Evolutionary conservation across 225 moss, liverwort and hornwort species (phyloP), one percentile per base, ranked within the genome.

Genomic region (Pseudoscleropodium purum): DNA sequence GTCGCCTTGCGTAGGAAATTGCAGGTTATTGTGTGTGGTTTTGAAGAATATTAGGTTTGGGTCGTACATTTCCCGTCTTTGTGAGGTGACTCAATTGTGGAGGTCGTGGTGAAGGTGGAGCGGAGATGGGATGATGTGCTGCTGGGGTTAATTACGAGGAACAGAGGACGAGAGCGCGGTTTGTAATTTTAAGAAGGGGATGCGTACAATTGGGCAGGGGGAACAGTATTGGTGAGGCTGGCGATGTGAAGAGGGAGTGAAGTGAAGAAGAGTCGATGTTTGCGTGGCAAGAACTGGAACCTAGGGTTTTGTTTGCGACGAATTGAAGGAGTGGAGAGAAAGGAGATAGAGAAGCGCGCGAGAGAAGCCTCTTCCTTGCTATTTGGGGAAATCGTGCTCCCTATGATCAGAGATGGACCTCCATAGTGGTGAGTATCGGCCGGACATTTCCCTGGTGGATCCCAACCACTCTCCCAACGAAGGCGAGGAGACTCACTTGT

Each of bases 401-500:
- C 84, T 89, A 92, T 91, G 94, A 90, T 91, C 85, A 90, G 90
- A 90, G 89, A 92, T 94, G 94, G 94, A 94, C 83, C 86, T 92
- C 39, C 94, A 94, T 63, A 82, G 90, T 36, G 92, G 90, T 82
- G 92, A 94, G 63, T 94, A 86, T 87, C 90, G 91, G 61, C 79
- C 94, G 37, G 91, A 91, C 67, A 66, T 94, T n/a, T 57, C 92
- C 16, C 91, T 94, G n/a, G 93, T 94, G 94, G 94, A 94, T 94
- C 91, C 92, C 17, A 82, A 77, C 54, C 91, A 91, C 59, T 87
- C 92, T 68, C 91, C 92, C 8, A 87, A 82, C n/a, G 92, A 90
- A 59, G 89, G 83, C 10, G 94, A 91, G 54, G 92, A 94, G 82
- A 12, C 89, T 36, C 92, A 93, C 75, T 81, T 93, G 47, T 83